Evolutionary conservation across 2,329 filamentous ascomycete genomes (phyloP).

Genomic region (Incumbomyces lentus): DNA sequence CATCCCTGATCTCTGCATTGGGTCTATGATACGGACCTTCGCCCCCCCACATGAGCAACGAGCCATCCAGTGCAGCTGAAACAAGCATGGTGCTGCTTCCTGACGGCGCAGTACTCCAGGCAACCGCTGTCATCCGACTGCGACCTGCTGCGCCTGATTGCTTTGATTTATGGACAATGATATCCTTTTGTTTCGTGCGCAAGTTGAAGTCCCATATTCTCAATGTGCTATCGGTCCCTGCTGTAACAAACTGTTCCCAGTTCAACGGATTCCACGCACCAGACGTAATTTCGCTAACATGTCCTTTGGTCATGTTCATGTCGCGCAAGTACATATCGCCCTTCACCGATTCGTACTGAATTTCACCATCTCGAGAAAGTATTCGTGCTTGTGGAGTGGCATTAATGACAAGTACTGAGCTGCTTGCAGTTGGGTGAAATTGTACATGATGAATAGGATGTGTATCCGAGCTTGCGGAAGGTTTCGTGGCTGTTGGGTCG

Average conservation of each 20-base stretch:
- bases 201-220: slow-evolving; percentile 96
- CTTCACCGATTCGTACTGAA: slow-evolving; percentile 81
- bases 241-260: slow-evolving; percentile 75
- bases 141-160: slow-evolving; percentile 79
- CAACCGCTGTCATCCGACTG: slow-evolving; percentile 85
- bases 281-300: slow-evolving; percentile 81
- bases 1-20: slow-evolving; percentile 69
- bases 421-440: slow-evolving; percentile 74
- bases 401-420: slow-evolving; percentile 73
- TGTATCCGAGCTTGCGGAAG: slow-evolving; percentile 61
- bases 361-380: slow-evolving; percentile 77
- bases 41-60: slow-evolving; percentile 82
- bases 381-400: slow-evolving; percentile 86
- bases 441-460: slow-evolving; percentile 79
- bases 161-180: slow-evolving; percentile 91
- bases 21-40: slow-evolving; percentile 78
- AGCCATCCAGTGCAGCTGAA: slow-evolving; percentile 76
- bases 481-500: slow-evolving; percentile 72
- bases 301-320: slow-evolving; percentile 95
- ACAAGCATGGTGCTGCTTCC: slow-evolving; percentile 72
- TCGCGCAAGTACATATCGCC: slow-evolving; percentile 97
- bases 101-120: slow-evolving; percentile 68
- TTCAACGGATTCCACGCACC: slow-evolving; percentile 87
- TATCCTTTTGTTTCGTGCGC: slow-evolving; percentile 77
- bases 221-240: slow-evolving; percentile 87